Conservation (phyloP, 2,329 filamentous ascomycete species). For the Trichoderma semiorbis region DNA sequence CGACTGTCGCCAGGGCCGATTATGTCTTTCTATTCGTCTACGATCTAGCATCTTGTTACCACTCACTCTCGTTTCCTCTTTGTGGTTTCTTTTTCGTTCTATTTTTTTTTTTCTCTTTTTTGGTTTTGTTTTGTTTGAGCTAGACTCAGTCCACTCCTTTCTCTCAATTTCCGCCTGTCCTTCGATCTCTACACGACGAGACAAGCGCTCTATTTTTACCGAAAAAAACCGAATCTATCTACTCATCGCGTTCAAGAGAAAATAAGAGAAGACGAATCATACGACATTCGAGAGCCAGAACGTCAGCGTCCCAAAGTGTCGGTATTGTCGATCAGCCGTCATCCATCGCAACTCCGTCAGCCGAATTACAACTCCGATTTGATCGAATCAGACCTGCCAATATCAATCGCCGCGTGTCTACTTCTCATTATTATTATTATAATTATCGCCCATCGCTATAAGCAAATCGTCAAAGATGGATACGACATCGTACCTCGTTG, state of each 20-base stretch:
- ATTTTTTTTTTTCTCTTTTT: constrained; percentile 27
- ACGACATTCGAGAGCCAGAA: not conserved
- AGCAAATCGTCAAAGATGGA: constrained; percentile 6
- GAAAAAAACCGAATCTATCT: not conserved
- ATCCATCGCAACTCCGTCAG: not conserved
- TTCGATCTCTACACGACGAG: constrained; percentile 1
- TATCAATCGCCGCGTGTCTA: not conserved
- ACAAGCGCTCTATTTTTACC: not conserved
- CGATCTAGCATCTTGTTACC: constrained; percentile 25
- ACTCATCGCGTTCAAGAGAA: not conserved
- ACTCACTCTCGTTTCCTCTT: constrained; percentile 21
- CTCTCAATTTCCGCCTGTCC: constrained; percentile 22
- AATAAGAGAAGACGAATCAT: not conserved
- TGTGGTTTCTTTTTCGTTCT: constrained; percentile 22
- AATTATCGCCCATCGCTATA: not conserved
- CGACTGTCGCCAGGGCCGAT: constrained; percentile 28
- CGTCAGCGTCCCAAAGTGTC: not conserved
- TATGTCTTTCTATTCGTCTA: constrained; percentile 33
- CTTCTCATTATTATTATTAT: not conserved
- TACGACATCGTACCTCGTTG: constrained; percentile 14
- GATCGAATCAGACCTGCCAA: not conserved
- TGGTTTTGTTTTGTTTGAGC: constrained; percentile 34
- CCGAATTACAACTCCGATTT: not conserved
- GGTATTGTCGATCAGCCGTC: not conserved
- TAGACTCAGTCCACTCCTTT: constrained; percentile 49